Conservation (phyloP, 2,329 filamentous ascomycete species). For the Claviceps sorghi region DNA sequence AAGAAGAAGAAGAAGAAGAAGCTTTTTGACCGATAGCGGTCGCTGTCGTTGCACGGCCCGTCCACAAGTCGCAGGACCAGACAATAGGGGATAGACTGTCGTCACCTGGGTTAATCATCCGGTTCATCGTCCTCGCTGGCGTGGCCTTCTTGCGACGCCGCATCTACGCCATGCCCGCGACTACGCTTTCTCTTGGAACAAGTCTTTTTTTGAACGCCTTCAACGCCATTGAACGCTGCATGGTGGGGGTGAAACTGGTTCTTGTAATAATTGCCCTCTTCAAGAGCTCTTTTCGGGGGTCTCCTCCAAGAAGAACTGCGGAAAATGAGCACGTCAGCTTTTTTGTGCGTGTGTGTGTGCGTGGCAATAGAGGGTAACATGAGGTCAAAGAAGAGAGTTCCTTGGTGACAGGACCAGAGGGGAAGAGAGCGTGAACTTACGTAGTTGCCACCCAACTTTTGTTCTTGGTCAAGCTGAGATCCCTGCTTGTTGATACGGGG, state of each 20-base stretch:
- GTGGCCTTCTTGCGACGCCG: constrained; percentile 30
- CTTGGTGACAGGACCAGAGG: not conserved
- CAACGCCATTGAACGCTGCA: constrained; percentile 29
- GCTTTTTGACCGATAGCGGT: no score
- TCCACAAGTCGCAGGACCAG: constrained; percentile 37
- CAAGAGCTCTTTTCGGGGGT: constrained; percentile 36
- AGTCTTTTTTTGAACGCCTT: constrained; percentile 22
- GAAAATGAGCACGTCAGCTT: not conserved
- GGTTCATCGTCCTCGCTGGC: constrained; percentile 51
- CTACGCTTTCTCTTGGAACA: constrained; percentile 15
- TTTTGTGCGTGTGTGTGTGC: not conserved
- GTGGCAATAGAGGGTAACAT: not conserved
- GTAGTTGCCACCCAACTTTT: constrained; percentile 88
- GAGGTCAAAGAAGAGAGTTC: not conserved
- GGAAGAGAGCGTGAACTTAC: constrained; percentile 35
- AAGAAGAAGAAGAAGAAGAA: no score
- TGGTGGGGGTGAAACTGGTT: constrained; percentile 17
- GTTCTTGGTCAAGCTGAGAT: constrained; percentile 93
- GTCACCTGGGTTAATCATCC: constrained; percentile 44
- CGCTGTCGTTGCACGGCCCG: not conserved
- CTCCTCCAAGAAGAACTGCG: constrained; percentile 89
- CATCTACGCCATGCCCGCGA: constrained; percentile 16
- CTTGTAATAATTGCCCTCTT: constrained; percentile 35
- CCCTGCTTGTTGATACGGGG: constrained; percentile 97
- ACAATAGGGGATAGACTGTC: constrained; percentile 53